Conservation (phyloP, 441 rosid species). For the Eruca vesicaria region DNA sequence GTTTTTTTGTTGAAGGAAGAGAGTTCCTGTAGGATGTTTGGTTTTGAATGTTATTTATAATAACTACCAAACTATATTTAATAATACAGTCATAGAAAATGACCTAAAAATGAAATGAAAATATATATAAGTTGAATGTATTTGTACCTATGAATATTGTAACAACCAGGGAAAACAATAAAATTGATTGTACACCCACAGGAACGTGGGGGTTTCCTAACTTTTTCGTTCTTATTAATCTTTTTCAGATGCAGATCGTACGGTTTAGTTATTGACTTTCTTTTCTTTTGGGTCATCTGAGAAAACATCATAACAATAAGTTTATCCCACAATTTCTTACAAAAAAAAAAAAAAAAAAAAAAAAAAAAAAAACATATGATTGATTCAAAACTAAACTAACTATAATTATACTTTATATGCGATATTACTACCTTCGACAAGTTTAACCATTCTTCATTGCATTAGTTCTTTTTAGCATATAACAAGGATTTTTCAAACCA, state of each 20-base stretch:
- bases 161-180: constrained; percentile 1
- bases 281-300: background rate
- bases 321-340: background rate
- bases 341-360: too few relatives aligned
- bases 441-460: background rate
- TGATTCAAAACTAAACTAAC: background rate
- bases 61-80: constrained; percentile 17
- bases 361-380: background rate
- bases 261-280: constrained; percentile 32
- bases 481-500: background rate
- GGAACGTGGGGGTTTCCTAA: constrained; percentile 33
- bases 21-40: constrained; percentile 22
- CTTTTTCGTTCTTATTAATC: background rate
- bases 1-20: constrained; percentile 1
- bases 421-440: background rate
- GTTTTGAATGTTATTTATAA: constrained; percentile 36
- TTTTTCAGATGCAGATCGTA: constrained; percentile 25
- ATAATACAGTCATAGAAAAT: background rate
- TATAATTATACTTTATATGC: background rate
- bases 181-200: constrained; percentile 23
- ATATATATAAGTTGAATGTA: background rate
- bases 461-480: background rate
- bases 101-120: constrained; percentile 12
- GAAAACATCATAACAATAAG: background rate
- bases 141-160: background rate